phyloP scores from a whole-genome alignment of 768 basidiomycete genomes.

The Hemileccinum rubropunctum region DNA sequence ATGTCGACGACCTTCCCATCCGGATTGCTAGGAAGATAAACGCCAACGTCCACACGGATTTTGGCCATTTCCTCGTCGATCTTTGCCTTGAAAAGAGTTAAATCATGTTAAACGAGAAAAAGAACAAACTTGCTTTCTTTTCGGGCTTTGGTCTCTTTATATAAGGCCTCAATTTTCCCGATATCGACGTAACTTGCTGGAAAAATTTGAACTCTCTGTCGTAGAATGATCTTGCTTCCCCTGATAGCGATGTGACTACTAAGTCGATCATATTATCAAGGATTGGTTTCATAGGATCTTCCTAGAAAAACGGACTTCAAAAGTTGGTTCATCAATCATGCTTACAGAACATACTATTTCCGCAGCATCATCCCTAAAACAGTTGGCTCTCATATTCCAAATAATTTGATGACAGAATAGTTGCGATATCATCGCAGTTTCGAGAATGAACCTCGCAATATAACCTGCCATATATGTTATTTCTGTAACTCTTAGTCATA shows the following conservation, averaged over 20 bases:
- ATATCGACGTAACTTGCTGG: conserved; percentile 95
- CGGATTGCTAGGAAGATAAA: conserved; percentile 96
- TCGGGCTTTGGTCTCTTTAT: conserved; percentile 95
- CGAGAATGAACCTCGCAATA: conserved; percentile 92
- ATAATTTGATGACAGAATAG: conserved; percentile 99
- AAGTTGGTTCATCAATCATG: background rate
- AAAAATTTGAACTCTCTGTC: conserved; percentile 96
- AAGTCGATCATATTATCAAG: conserved; percentile 82
- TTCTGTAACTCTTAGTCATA: background rate
- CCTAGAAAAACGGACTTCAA: conserved; percentile 42
- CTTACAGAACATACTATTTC: conserved; percentile 58
- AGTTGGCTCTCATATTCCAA: conserved; percentile 99
- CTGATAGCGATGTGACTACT: conserved; percentile 84
- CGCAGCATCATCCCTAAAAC: conserved; percentile 85
- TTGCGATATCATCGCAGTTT: conserved; percentile 96
- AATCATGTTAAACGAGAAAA: background rate
- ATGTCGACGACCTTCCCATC: conserved; percentile 97
- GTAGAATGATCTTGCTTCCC: conserved; percentile 85
- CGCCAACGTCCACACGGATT: conserved; percentile 89
- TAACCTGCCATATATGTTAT: conserved; percentile 56
- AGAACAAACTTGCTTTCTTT: conserved; percentile 68
- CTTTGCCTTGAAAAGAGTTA: conserved; percentile 63
- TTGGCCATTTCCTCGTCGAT: conserved; percentile 99
- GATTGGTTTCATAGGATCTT: conserved; percentile 94
- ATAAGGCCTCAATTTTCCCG: conserved; percentile 93